Percentiles rank a stretch among this genome's conserved stretches.
phyloP scores from a whole-genome alignment of 2,329 filamentous ascomycete species.

The Stemphylium lycopersici region DNA sequence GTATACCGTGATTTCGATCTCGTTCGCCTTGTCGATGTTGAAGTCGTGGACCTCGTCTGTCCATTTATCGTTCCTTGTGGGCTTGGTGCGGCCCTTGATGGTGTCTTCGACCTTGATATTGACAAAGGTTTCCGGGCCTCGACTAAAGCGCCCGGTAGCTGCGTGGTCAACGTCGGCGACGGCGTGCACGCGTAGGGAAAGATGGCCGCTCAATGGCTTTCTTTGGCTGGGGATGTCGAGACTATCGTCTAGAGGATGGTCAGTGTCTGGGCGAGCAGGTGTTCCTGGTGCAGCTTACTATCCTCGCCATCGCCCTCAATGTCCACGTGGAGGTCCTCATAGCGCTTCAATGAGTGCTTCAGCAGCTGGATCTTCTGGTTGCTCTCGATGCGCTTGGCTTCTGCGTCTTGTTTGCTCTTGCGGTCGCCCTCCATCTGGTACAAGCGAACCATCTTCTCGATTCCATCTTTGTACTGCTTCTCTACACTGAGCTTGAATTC shows the following conservation, averaged over 20 bases:
- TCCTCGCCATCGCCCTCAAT: slow-evolving; percentile 81
- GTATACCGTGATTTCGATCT: slow-evolving; percentile 96
- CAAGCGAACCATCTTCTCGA: slow-evolving; percentile 98
- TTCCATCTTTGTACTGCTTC: slow-evolving; percentile 97
- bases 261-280: slow-evolving; percentile 25
- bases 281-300: slow-evolving; percentile 62
- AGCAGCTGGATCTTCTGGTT: slow-evolving; percentile 97
- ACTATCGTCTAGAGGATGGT: slow-evolving; percentile 76
- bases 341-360: slow-evolving; percentile 94
- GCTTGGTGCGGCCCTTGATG: slow-evolving; percentile 84
- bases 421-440: slow-evolving; percentile 97
- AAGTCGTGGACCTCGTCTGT: slow-evolving; percentile 89
- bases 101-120: slow-evolving; percentile 96
- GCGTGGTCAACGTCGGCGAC: slow-evolving; percentile 96
- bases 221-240: slow-evolving; percentile 93
- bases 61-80: slow-evolving; percentile 87
- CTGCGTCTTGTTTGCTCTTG: slow-evolving; percentile 92
- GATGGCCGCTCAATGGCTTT: slow-evolving; percentile 91
- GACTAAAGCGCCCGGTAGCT: slow-evolving; percentile 77
- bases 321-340: slow-evolving; percentile 96
- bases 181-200: slow-evolving; percentile 83
- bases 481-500: slow-evolving; percentile 99
- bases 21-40: slow-evolving; percentile 97
- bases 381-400: slow-evolving; percentile 87
- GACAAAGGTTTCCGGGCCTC: slow-evolving; percentile 93